Percentiles rank a stretch among this genome's conserved stretches.
These are phyloP conservation scores for Enterocytospora artemiae DNA, from an alignment of 371 early-diverging fungal genomes.

Conservation along the genomic window DNA sequence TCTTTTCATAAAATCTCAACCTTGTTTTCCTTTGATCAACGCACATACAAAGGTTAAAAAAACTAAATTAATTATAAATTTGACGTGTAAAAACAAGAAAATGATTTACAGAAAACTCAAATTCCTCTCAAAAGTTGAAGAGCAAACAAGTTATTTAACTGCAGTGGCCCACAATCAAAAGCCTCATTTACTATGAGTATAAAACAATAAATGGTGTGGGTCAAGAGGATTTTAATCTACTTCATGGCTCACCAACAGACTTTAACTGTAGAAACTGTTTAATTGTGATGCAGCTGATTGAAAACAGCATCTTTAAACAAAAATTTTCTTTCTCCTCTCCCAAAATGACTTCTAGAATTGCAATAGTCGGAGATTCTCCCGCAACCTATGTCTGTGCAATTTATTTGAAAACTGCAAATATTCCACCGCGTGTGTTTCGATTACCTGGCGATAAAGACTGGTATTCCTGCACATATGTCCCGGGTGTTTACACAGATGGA, in stretches of 20 bases:
- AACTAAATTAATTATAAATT: too few species aligned
- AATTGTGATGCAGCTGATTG: too few species aligned
- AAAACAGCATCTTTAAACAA: not conserved
- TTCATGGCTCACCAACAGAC: too few species aligned
- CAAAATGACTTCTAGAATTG: slow-evolving; percentile 1
- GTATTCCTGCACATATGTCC: slow-evolving; percentile 18
- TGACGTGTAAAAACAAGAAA: too few species aligned
- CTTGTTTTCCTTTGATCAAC: too few species aligned
- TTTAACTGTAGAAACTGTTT: too few species aligned
- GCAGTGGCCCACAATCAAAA: too few species aligned
- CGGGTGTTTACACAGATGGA: slow-evolving; percentile 12
- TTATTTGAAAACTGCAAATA: slow-evolving; percentile 40
- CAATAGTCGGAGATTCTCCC: slow-evolving; percentile 30
- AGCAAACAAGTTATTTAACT: too few species aligned
- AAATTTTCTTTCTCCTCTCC: not conserved
- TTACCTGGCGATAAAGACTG: not conserved
- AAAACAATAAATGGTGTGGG: not conserved
- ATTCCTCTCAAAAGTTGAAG: too few species aligned
- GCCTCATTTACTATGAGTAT: slow-evolving; percentile 16
- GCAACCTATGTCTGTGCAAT: slow-evolving; percentile 36
- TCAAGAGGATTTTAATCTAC: not conserved
- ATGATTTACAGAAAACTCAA: too few species aligned
- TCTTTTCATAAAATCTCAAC: too few species aligned
- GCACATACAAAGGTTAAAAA: too few species aligned
- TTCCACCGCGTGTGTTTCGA: slow-evolving; percentile 17